Percentiles rank a stretch among this genome's conserved stretches.
These are phyloP conservation scores for Fusarium illudens DNA, from an alignment of 2,329 filamentous ascomycete species.

Conservation along the genomic window DNA sequence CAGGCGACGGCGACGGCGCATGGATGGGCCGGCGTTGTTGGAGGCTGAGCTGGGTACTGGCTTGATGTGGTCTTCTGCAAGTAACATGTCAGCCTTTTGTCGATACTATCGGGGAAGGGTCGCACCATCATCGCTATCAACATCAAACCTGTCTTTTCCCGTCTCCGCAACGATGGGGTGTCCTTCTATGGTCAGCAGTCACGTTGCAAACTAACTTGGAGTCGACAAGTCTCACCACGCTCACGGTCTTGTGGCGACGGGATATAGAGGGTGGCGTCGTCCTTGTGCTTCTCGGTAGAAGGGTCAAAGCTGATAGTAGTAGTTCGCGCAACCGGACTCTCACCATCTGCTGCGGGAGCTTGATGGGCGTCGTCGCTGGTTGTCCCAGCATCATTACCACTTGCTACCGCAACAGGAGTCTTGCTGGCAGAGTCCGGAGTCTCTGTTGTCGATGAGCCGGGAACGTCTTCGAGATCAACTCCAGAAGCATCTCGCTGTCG, in stretches of 20 bases:
- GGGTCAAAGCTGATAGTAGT: not conserved
- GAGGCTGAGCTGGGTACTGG: not conserved
- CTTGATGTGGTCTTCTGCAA: not conserved
- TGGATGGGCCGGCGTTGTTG: not conserved
- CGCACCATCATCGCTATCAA: not conserved
- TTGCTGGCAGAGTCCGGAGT: not conserved
- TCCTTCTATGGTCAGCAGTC: not conserved
- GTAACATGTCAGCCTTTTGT: rapidly evolving
- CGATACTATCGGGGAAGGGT: not conserved
- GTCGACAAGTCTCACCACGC: not conserved
- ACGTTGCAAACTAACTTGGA: no score
- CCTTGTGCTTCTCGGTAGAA: not conserved
- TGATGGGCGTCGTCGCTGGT: not conserved
- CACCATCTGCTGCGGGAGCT: not conserved
- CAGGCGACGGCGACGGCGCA: not conserved
- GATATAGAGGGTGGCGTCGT: not conserved
- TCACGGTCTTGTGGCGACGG: not conserved
- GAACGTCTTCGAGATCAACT: not conserved
- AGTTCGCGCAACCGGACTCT: not conserved
- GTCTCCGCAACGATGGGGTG: not conserved
- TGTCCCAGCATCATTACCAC: not conserved
- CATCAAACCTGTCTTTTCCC: not conserved
- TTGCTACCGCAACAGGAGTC: not conserved
- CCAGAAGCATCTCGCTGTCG: not conserved
- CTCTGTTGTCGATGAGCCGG: not conserved